Base-by-base conservation (phyloP, 345 rosid species). In the Rhodamnia rubescens region DNA sequence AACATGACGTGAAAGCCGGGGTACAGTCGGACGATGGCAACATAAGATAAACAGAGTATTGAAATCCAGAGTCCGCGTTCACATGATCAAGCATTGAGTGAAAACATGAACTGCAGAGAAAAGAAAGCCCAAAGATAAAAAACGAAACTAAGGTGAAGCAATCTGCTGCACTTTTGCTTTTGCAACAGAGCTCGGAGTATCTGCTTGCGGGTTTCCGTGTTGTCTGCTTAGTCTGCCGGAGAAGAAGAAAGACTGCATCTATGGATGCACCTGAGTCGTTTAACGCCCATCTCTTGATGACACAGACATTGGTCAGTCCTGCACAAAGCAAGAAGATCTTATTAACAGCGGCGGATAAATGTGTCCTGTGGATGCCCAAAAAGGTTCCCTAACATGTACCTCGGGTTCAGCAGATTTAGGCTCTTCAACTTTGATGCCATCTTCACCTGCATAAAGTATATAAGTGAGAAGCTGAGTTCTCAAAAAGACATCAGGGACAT, bases 381-480 rank as follows among this genome's bases (percentile, higher is more conserved):
- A 50, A 15, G 1, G 83, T 22, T 11, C 42, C 13, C 56, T 52
- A 27, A 52, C 82, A 74, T 83, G 82, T 78, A 93, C 98, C 95
- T 93, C 93, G 40, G 92, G 89, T 78, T 93, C 97, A 15, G 93
- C 93, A 57, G 96, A 90, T 86, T 95, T 95, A 56, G 97, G 82
- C 85, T 95, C 99, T 42, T 95, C 97, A 42, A 91, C 89, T 90
- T 95, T 97, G 86, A 85, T 50, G 86, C 87, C 91, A 69, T 95
- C 98, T 87, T 97, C 99, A 86, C 98, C 99, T 97, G 84, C 88
- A 74, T 44, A 53, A 64, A 74, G 58, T 40, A 32, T n/a, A 8
- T 81, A 54, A 36, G 15, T 69, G 24, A 69, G 78, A 69, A 36
- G 10, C 78, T 36, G 47, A 69, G 78, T 18, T 32, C 47, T 69